Conservation (phyloP, 345 rosid genomes). For the Pseudoturritis turrita region DNA sequence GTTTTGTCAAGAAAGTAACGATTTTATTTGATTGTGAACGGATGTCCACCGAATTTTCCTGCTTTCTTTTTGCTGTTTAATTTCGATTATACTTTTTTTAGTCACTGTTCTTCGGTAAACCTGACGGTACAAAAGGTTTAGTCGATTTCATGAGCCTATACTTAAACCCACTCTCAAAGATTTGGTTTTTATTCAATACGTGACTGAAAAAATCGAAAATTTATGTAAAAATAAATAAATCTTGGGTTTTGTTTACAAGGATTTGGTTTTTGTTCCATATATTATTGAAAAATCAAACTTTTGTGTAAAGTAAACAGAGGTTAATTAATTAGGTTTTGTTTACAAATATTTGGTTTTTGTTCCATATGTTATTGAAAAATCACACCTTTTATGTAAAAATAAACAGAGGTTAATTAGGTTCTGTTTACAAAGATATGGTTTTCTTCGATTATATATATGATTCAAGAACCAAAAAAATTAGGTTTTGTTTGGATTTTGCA, state of each 20-base stretch:
- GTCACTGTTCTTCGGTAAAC: conserved; percentile 15
- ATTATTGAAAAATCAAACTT: neutral
- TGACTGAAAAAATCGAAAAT: neutral
- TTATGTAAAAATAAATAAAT: neutral
- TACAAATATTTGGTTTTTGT: neutral
- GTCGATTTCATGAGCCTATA: neutral
- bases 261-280: neutral
- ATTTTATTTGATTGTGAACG: neutral
- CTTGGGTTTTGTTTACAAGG: too few relatives aligned
- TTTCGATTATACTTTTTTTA: neutral
- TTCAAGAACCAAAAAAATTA: neutral
- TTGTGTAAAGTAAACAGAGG: too few relatives aligned
- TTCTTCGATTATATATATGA: neutral
- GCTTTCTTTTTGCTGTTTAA: neutral
- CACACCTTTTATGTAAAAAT: neutral
- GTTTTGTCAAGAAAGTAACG: neutral
- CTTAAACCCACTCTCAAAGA: neutral
- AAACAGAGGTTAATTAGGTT: neutral
- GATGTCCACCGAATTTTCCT: conserved; percentile 13
- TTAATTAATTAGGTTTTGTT: too few relatives aligned
- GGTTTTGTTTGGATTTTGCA: neutral
- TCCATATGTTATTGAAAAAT: neutral
- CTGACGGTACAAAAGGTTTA: neutral
- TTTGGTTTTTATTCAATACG: neutral
- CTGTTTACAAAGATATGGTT: neutral